A percentile compares a stretch with the other conserved stretches of the same genome.
phyloP scores from a whole-genome alignment of 1,284 basidiomycete genomes.

The Earliella scabrosa region DNA sequence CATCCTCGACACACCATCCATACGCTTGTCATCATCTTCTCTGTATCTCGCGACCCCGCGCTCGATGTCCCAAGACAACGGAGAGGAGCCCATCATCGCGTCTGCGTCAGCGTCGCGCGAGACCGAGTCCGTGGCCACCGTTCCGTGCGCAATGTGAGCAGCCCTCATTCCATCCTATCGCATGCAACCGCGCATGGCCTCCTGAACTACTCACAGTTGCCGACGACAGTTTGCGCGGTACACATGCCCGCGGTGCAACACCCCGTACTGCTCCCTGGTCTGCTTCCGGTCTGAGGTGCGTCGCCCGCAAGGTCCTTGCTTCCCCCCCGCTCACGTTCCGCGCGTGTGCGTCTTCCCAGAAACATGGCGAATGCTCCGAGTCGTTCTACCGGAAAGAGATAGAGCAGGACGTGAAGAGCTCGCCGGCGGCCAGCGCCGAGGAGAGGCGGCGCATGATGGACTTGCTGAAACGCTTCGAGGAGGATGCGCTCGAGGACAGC shows the following conservation, averaged over 20 bases:
- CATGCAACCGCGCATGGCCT: neutral
- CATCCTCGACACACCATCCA: neutral
- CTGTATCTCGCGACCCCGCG: no score
- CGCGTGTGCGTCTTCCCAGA: slow-evolving; percentile 37
- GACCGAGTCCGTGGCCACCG: slow-evolving; percentile 27
- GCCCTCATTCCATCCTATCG: neutral
- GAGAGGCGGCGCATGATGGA: slow-evolving; percentile 70
- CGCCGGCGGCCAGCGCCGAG: slow-evolving; percentile 53
- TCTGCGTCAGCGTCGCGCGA: slow-evolving; percentile 18
- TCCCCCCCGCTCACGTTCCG: neutral
- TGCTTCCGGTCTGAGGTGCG: slow-evolving; percentile 78
- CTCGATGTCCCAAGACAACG: no score
- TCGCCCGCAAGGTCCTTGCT: slow-evolving; percentile 13
- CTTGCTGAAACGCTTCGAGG: slow-evolving; percentile 71
- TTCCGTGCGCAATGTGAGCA: slow-evolving; percentile 45
- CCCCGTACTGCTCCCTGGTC: slow-evolving; percentile 76
- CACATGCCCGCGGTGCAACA: slow-evolving; percentile 80
- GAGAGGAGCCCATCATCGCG: slow-evolving; percentile 16
- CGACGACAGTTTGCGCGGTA: slow-evolving; percentile 76
- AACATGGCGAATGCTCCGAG: slow-evolving; percentile 75
- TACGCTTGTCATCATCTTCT: neutral
- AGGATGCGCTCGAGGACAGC: slow-evolving; percentile 50
- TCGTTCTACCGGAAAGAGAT: slow-evolving; percentile 76
- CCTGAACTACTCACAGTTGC: slow-evolving; percentile 54
- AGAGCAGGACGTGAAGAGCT: slow-evolving; percentile 58